phyloP scores from a whole-genome alignment of 75 land plant genomes.

The Isoetes taiwanensis region DNA sequence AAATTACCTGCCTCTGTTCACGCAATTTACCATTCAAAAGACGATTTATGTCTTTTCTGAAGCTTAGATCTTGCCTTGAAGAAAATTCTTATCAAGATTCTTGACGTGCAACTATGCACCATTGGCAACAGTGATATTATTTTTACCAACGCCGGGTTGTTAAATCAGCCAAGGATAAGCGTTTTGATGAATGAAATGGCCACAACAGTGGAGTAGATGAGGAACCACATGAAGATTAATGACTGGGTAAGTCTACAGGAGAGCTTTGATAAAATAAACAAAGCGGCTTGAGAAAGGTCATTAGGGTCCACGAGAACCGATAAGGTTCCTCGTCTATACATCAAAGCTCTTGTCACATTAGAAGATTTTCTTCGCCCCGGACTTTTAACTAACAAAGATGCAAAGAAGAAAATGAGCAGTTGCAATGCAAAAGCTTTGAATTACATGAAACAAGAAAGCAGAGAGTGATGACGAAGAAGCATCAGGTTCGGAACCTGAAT shows the following conservation, averaged over 20 bases:
- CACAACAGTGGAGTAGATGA: slow-evolving; percentile 73
- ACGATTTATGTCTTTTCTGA: too few relatives aligned
- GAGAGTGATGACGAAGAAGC: slow-evolving; percentile 42
- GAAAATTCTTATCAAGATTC: too few relatives aligned
- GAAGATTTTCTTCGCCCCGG: slow-evolving; percentile 64
- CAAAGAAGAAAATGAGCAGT: slow-evolving; percentile 82
- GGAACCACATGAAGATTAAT: slow-evolving; percentile 75
- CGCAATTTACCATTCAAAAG: too few relatives aligned
- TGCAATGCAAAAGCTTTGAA: slow-evolving; percentile 82
- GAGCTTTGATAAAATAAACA: slow-evolving; percentile 77
- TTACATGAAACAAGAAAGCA: slow-evolving; percentile 75
- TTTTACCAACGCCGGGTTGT: slow-evolving; percentile 60
- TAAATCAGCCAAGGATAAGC: slow-evolving; percentile 65
- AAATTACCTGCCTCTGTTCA: too few relatives aligned
- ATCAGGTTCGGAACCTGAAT: slow-evolving; percentile 26
- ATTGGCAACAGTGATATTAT: slow-evolving; percentile 52
- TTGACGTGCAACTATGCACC: too few relatives aligned
- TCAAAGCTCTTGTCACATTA: slow-evolving; percentile 73
- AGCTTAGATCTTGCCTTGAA: too few relatives aligned
- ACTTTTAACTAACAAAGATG: slow-evolving; percentile 65
- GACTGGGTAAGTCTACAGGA: slow-evolving; percentile 91
- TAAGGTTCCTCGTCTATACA: slow-evolving; percentile 49
- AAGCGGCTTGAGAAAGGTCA: slow-evolving; percentile 84
- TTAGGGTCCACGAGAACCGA: slow-evolving; percentile 61
- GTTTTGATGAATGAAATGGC: slow-evolving; percentile 62